Evolutionary conservation across 345 rosid genomes (phyloP), one percentile per base, ranked within the genome.

Genomic region (Jatropha curcas): DNA sequence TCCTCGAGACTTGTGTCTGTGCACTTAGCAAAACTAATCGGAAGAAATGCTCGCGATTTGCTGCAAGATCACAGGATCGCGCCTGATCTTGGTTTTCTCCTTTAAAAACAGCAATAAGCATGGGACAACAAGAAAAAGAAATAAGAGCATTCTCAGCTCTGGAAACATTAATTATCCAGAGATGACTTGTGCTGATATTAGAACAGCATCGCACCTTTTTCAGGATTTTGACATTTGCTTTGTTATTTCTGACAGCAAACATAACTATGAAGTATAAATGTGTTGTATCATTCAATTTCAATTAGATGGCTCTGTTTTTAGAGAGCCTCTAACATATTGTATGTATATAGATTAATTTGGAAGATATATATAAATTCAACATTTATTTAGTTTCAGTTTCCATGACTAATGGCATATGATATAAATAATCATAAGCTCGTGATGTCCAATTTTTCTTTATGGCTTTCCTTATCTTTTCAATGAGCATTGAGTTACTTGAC

Each of bases 1-100:
- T 95, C 51, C 96, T 95, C 11, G 91, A 89, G 87, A 87, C 76
- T 0, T 92, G 99, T 16, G 94, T 92, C 7, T 95, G 98, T 61
- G 87, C 83, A 3, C 87, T 95, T 0, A 51, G 79, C 72, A 88
- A 81, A 81, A 77, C 76, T 7, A 88, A 87, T 31, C 79, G 85
- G 63, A 88, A 70, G 87, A 90, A 89, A 67, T 95, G 98, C 66
- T 83, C 94, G 0, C 93, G 92, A 46, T 60, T 53, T 27, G 79
- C 85, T 25, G 71, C 91, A 3, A 84, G 83, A 75, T 81, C 88
- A 28, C 72, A 80, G 83, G 34, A 31, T 48, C 75, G 0, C 7
- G 60, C 63, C 51, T 79, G 72, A 63, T 48, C 30, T 10, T 5
- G 37, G 39, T 50, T 13, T 28, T 13, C 53, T 45, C 14, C 10